These are phyloP conservation scores for Colletotrichum sp. DNA, from an alignment of 2,329 filamentous ascomycete genomes.

Conservation along the genomic window DNA sequence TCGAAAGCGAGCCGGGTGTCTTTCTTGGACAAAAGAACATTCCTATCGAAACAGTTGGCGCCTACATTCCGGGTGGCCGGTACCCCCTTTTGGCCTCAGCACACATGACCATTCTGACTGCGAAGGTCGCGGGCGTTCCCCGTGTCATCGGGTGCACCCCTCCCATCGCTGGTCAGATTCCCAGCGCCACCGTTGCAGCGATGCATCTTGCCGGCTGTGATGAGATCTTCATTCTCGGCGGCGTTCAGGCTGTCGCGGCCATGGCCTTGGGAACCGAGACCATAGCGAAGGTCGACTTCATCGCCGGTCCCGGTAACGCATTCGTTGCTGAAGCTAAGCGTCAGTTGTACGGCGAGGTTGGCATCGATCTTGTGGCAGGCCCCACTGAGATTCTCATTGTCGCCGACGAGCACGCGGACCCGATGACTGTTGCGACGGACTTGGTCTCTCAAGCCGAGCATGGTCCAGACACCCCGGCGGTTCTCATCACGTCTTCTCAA, in stretches of 20 bases:
- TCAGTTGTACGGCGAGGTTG: slow-evolving; percentile 57
- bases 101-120: slow-evolving; percentile 61
- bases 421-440: slow-evolving; percentile 49
- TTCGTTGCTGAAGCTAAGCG: slow-evolving; percentile 61
- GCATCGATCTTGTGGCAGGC: slow-evolving; percentile 59
- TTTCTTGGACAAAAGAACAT: slow-evolving; percentile 55
- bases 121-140: slow-evolving; percentile 57
- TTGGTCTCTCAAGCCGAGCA: slow-evolving; percentile 56
- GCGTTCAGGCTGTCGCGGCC: slow-evolving; percentile 56
- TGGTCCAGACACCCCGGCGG: slow-evolving; percentile 55
- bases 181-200: slow-evolving; percentile 53
- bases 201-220: slow-evolving; percentile 55
- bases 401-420: slow-evolving; percentile 50
- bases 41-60: slow-evolving; percentile 50
- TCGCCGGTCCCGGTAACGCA: slow-evolving; percentile 58
- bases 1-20: slow-evolving; percentile 55
- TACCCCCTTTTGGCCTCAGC: slow-evolving; percentile 58
- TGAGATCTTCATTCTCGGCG: slow-evolving; percentile 54
- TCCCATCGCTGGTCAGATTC: slow-evolving; percentile 52
- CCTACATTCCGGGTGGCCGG: slow-evolving; percentile 55
- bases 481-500: slow-evolving; percentile 52
- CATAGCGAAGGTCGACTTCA: slow-evolving; percentile 53
- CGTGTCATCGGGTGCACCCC: slow-evolving; percentile 57
- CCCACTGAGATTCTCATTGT: slow-evolving; percentile 58
- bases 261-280: slow-evolving; percentile 57